These are phyloP conservation scores for Ocimum tenuiflorum DNA, from an alignment of 257 asterid genomes.

Conservation along the genomic window DNA sequence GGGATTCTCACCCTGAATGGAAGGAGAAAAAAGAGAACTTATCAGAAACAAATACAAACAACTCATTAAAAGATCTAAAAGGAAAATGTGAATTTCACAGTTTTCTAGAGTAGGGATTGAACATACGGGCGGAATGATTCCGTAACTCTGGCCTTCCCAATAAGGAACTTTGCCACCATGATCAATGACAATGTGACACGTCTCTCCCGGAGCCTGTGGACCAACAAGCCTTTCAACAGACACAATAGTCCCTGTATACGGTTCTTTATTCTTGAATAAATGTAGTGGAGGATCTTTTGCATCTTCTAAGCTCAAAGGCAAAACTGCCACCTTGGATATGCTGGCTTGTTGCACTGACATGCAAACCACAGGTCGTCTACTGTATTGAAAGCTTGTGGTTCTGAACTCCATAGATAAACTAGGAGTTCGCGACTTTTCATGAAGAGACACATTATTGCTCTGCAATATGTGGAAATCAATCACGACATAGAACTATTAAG, in stretches of 20 bases:
- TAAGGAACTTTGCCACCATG: slow-evolving; percentile 89
- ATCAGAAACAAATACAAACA: neutral
- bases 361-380: slow-evolving; percentile 42
- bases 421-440: slow-evolving; percentile 37
- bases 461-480: slow-evolving; percentile 29
- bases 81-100: neutral
- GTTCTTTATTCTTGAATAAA: slow-evolving; percentile 70
- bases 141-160: slow-evolving; percentile 99
- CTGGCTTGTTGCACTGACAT: slow-evolving; percentile 91
- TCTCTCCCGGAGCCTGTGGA: slow-evolving; percentile 96
- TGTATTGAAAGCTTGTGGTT: slow-evolving; percentile 24
- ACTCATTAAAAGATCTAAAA: neutral
- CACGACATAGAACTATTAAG: slow-evolving; percentile 2
- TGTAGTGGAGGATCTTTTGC: slow-evolving; percentile 86
- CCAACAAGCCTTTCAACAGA: slow-evolving; percentile 88
- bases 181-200: slow-evolving; percentile 87
- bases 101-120: neutral
- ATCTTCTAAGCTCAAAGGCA: slow-evolving; percentile 73
- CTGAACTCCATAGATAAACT: slow-evolving; percentile 31
- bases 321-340: slow-evolving; percentile 56
- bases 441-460: slow-evolving; percentile 41
- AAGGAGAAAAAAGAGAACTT: neutral
- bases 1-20: slow-evolving; percentile 80
- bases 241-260: slow-evolving; percentile 70
- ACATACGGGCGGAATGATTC: slow-evolving; percentile 88